Conservation (phyloP, 2,329 filamentous ascomycete species). For the Verticillium nonalfalfae region DNA sequence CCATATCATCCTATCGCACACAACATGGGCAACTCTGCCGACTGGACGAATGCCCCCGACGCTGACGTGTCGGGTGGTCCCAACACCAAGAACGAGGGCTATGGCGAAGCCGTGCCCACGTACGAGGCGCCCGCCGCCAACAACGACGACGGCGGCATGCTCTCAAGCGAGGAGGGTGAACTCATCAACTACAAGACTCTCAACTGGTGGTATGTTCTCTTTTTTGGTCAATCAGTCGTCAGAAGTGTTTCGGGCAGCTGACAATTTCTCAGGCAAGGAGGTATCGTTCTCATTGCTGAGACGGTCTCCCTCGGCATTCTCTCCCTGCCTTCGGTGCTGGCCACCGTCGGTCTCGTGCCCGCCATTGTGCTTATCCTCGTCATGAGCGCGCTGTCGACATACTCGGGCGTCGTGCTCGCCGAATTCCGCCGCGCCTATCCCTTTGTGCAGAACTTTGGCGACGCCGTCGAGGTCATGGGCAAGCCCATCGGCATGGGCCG, state of each 20-base stretch:
- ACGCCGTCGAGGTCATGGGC: constrained; percentile 54
- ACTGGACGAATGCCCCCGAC: constrained; percentile 4
- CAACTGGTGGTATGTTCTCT: constrained; percentile 27
- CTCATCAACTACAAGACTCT: constrained; percentile 29
- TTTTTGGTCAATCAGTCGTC: too few species aligned
- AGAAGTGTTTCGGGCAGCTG: background rate
- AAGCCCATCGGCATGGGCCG: constrained; percentile 38
- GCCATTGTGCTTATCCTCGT: constrained; percentile 68
- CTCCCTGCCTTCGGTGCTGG: constrained; percentile 70
- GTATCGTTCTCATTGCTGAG: constrained; percentile 35
- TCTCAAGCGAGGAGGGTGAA: constrained; percentile 6
- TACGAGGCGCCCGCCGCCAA: background rate
- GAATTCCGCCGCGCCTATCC: constrained; percentile 67
- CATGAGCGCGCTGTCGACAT: constrained; percentile 62
- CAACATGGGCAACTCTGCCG: constrained; percentile 6
- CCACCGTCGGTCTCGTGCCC: constrained; percentile 63
- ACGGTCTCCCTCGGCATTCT: constrained; percentile 48
- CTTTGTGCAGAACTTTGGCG: constrained; percentile 59
- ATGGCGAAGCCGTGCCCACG: background rate
- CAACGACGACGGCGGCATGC: background rate
- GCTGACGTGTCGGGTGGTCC: background rate
- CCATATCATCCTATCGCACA: background rate
- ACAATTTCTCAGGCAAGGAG: constrained; percentile 30
- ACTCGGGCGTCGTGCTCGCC: constrained; percentile 46
- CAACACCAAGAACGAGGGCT: background rate